A percentile compares a stretch with the other conserved stretches of the same genome.
phyloP scores from a whole-genome alignment of 2,329 filamentous ascomycete genomes.

The Diplodia sapinea region DNA sequence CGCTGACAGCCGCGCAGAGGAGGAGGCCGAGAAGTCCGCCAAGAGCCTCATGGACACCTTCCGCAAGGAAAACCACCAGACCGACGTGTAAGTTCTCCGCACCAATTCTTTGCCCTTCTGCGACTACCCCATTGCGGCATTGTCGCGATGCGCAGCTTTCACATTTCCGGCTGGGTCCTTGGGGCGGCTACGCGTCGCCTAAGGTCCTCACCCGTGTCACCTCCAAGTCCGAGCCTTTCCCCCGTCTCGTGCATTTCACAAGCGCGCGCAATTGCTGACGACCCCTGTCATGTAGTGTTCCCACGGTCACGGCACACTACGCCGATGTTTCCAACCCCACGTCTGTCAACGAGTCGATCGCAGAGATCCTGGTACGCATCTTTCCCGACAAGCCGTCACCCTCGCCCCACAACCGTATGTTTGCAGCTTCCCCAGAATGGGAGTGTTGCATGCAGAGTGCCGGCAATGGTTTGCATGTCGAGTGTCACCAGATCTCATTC shows the following conservation, averaged over 20 bases:
- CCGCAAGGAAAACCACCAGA: conserved; percentile 77
- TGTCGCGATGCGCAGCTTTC: neutral
- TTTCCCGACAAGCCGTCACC: conserved; percentile 22
- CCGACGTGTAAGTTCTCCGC: conserved; percentile 61
- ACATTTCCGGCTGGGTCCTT: neutral
- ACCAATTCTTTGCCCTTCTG: neutral
- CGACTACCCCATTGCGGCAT: neutral
- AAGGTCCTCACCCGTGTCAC: conserved; percentile 19
- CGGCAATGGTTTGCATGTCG: neutral
- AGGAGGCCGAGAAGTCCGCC: conserved; percentile 81
- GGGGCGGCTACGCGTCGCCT: conserved; percentile 10
- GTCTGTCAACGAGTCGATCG: conserved; percentile 76
- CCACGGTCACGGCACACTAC: conserved; percentile 87
- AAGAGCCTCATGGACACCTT: conserved; percentile 75
- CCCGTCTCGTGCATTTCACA: neutral
- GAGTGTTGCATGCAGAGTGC: conserved; percentile 1
- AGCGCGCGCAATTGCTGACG: conserved; percentile 10
- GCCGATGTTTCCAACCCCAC: conserved; percentile 82
- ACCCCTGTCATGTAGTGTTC: conserved; percentile 58
- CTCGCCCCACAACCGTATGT: conserved; percentile 13
- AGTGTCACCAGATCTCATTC: conserved; percentile 8
- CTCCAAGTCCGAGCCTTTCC: conserved; percentile 1
- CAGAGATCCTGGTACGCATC: conserved; percentile 63
- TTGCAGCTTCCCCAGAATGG: neutral
- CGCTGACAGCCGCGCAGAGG: conserved; percentile 59